These are phyloP conservation scores for Diplocarpon rosae DNA, from an alignment of 2,329 filamentous ascomycete species.

Conservation along the genomic window DNA sequence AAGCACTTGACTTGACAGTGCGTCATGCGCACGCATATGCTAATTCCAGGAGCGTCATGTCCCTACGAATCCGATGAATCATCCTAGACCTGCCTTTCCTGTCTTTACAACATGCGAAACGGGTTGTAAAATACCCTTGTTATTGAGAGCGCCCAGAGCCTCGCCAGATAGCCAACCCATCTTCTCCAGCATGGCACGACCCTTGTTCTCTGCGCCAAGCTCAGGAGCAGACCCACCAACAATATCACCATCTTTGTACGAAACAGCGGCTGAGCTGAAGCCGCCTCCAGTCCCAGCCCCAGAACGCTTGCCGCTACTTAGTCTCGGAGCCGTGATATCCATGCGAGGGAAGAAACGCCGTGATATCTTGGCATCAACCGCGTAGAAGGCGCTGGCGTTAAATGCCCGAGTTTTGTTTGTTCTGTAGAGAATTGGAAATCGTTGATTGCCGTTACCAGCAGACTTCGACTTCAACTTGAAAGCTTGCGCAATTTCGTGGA, in stretches of 20 bases:
- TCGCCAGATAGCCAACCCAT: conserved; percentile 94
- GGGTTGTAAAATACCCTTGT: conserved; percentile 80
- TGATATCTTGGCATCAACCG: conserved; percentile 34
- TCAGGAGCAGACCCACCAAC: conserved; percentile 81
- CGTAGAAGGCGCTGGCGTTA: conserved; percentile 43
- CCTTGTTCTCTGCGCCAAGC: conserved; percentile 70
- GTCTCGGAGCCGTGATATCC: conserved; percentile 31
- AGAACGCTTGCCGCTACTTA: conserved; percentile 13
- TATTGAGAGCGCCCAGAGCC: conserved; percentile 68
- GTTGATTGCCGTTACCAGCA: conserved; percentile 57
- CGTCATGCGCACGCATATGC: too few relatives aligned
- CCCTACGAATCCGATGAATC: too few relatives aligned
- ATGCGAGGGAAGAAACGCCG: conserved; percentile 46
- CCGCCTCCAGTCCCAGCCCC: conserved; percentile 29
- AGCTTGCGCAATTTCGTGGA: conserved; percentile 68
- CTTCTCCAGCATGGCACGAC: conserved; percentile 81
- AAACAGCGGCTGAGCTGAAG: conserved; percentile 33
- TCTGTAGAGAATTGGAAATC: conserved; percentile 69
- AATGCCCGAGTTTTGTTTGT: conserved; percentile 55
- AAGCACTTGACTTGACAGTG: too few relatives aligned
- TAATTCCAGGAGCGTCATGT: too few relatives aligned
- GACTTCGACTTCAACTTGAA: conserved; percentile 80
- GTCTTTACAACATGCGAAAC: conserved; percentile 82
- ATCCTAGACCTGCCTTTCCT: conserved; percentile 69
- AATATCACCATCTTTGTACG: conserved; percentile 73